A percentile compares a stretch with the other conserved stretches of the same genome.
Evolutionary conservation across 2,329 filamentous ascomycete genomes (phyloP).

Genomic region (Cercospora sp.): DNA sequence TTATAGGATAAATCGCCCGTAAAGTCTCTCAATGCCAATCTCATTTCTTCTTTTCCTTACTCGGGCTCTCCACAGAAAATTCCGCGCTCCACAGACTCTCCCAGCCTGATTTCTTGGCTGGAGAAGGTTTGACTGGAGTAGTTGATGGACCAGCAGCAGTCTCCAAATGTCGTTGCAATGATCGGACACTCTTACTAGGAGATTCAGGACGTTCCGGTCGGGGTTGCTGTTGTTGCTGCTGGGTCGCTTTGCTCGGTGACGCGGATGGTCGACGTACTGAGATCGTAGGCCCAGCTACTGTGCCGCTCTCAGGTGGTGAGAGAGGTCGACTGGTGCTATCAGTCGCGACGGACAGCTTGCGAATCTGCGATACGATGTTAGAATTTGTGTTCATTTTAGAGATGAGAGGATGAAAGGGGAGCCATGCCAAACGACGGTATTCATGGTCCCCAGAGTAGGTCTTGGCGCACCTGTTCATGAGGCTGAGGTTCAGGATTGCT

Average conservation of each 20-base stretch:
- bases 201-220: constrained; percentile 30
- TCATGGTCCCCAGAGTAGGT: constrained; percentile 32
- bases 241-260: constrained; percentile 16
- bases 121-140: constrained; percentile 21
- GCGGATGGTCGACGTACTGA: constrained; percentile 13
- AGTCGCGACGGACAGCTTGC: constrained; percentile 17
- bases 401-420: background rate
- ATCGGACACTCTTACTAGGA: constrained; percentile 36
- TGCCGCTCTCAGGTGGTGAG: background rate
- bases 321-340: constrained; percentile 1
- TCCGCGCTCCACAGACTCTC: constrained; percentile 38
- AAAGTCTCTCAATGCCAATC: constrained; percentile 13
- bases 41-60: constrained; percentile 30
- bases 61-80: constrained; percentile 37
- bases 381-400: background rate
- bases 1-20: background rate
- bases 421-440: constrained; percentile 37
- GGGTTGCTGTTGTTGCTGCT: background rate
- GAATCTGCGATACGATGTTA: constrained; percentile 20
- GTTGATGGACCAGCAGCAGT: constrained; percentile 21
- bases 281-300: background rate
- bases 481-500: constrained; percentile 11
- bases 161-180: constrained; percentile 33
- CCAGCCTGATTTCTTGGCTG: constrained; percentile 29
- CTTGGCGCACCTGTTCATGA: constrained; percentile 32